These are phyloP conservation scores for Fusarium camptoceras DNA, from an alignment of 2,329 filamentous ascomycete species.

Conservation along the genomic window DNA sequence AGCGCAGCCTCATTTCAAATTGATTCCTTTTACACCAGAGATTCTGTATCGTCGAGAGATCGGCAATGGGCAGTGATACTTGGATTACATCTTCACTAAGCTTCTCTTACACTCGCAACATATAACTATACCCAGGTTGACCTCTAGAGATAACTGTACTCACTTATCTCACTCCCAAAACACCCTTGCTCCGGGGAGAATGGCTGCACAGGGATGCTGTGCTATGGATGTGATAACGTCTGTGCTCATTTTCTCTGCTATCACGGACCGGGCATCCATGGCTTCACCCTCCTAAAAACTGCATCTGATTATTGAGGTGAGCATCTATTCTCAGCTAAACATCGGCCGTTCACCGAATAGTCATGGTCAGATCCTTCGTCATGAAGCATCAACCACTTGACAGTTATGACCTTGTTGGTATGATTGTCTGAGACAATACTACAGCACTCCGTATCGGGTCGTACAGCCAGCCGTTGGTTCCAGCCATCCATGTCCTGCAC, in stretches of 20 bases:
- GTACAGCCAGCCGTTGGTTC: constrained; percentile 12
- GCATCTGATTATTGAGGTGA: constrained; percentile 32
- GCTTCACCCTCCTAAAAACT: constrained; percentile 16
- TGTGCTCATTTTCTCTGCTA: constrained; percentile 16
- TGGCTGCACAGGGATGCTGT: constrained; percentile 32
- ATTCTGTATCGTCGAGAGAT: neutral
- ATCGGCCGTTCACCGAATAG: constrained; percentile 26
- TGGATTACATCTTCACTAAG: neutral
- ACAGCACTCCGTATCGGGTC: neutral
- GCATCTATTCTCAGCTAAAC: constrained; percentile 29
- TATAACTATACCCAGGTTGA: neutral
- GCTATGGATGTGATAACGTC: constrained; percentile 35
- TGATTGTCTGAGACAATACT: constrained; percentile 35
- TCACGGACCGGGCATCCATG: constrained; percentile 33
- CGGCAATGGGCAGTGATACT: neutral
- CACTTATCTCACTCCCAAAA: constrained; percentile 3
- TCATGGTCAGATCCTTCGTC: constrained; percentile 3
- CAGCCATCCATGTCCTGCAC: constrained; percentile 10
- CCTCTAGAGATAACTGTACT: neutral
- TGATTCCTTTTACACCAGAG: constrained; percentile 1
- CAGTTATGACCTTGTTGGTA: constrained; percentile 38
- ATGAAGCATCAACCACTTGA: constrained; percentile 32
- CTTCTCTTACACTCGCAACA: too few relatives aligned
- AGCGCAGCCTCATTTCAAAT: constrained; percentile 42
- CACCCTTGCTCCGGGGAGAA: constrained; percentile 25